Percentiles rank a stretch among this genome's conserved stretches.
Conservation (phyloP, 345 rosid genomes). For the Gossypium turneri region DNA sequence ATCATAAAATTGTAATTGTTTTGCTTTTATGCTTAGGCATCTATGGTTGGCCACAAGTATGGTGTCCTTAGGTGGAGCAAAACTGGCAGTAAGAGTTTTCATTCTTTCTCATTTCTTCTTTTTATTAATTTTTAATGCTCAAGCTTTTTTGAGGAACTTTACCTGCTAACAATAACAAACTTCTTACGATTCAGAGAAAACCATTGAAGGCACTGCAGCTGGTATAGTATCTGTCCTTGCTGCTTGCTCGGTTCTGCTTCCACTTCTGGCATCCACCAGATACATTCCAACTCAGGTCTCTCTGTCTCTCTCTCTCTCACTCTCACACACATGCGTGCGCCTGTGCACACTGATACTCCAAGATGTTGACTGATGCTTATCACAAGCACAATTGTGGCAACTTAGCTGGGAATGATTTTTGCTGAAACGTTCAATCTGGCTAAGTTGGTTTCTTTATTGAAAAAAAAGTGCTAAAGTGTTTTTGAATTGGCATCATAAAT, state of each 20-base stretch:
- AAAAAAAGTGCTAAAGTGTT: not conserved
- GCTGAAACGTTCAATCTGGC: not conserved
- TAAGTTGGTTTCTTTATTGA: not conserved
- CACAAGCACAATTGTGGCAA: not conserved
- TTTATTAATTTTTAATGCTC: not conserved
- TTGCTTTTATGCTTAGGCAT: constrained; percentile 54
- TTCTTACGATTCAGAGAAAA: constrained; percentile 59
- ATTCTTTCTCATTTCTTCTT: not conserved
- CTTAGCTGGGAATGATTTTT: not conserved
- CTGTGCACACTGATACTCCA: too few species aligned
- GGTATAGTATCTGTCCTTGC: constrained; percentile 83
- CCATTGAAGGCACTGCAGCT: constrained; percentile 96
- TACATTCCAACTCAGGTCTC: constrained; percentile 63
- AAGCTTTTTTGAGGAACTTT: not conserved
- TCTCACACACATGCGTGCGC: not conserved
- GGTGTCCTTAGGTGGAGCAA: constrained; percentile 96
- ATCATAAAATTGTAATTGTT: not conserved
- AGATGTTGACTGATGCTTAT: not conserved
- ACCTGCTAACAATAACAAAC: constrained; percentile 18
- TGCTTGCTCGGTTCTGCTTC: constrained; percentile 74
- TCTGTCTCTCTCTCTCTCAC: constrained; percentile 21
- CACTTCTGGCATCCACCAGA: constrained; percentile 79
- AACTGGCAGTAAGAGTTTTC: constrained; percentile 60
- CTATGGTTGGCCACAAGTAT: constrained; percentile 93
- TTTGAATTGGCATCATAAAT: not conserved